These are phyloP conservation scores for Luzula sylvatica DNA, from an alignment of 176 grass and related monocot species.

Conservation along the genomic window DNA sequence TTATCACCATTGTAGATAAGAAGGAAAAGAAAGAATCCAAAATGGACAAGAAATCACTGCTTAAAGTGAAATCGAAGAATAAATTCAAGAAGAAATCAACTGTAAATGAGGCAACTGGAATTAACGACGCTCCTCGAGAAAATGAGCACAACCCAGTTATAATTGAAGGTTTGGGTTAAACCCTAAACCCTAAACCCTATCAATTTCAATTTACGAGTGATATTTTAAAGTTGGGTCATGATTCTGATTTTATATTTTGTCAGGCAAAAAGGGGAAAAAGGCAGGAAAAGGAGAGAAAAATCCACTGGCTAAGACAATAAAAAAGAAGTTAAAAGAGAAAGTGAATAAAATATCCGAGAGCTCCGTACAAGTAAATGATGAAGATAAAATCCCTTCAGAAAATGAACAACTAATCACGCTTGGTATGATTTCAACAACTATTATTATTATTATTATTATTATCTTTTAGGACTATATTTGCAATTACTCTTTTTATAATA, in stretches of 20 bases:
- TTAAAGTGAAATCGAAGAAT: conserved; percentile 50
- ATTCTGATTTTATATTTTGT: conserved; percentile 4
- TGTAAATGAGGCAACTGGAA: conserved; percentile 12
- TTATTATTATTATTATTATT: too few relatives aligned
- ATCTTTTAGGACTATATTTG: conserved; percentile 1
- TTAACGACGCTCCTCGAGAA: conserved; percentile 5
- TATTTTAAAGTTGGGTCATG: conserved; percentile 1
- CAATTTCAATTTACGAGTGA: neutral
- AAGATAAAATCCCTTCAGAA: conserved; percentile 25
- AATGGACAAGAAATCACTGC: conserved; percentile 30
- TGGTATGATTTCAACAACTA: conserved; percentile 24
- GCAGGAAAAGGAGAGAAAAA: conserved; percentile 20
- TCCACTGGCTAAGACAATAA: conserved; percentile 37
- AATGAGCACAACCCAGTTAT: conserved; percentile 6
- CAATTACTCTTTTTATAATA: conserved; percentile 10
- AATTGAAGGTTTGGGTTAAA: neutral
- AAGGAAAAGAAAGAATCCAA: conserved; percentile 28
- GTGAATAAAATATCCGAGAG: conserved; percentile 1
- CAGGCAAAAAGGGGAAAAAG: conserved; percentile 23
- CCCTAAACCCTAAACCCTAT: neutral
- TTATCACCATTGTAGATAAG: conserved; percentile 30
- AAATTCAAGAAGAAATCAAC: conserved; percentile 42
- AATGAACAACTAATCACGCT: conserved; percentile 26
- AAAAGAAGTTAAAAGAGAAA: conserved; percentile 38
- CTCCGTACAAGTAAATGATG: conserved; percentile 10